A percentile compares a stretch with the other conserved stretches of the same genome.
Evolutionary conservation across 2,329 filamentous ascomycete species (phyloP).

Genomic region (Trichoderma cornu-damae): DNA sequence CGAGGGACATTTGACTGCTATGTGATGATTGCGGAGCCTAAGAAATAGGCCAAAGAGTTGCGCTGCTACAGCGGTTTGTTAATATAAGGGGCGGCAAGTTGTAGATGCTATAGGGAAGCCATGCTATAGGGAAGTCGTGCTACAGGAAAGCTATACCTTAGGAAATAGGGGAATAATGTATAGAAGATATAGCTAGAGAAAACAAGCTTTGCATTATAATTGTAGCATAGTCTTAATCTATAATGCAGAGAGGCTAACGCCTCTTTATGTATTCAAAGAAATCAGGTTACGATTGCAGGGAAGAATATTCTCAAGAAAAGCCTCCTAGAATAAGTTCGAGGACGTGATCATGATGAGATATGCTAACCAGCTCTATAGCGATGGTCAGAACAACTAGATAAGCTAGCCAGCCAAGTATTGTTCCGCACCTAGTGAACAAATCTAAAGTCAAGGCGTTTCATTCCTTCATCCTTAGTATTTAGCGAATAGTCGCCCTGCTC

Average conservation of each 20-base stretch:
- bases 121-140: too few relatives aligned
- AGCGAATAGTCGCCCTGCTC: constrained; percentile 31
- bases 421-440: constrained; percentile 36
- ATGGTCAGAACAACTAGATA: too few relatives aligned
- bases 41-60: constrained; percentile 81
- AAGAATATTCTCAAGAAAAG: constrained; percentile 3
- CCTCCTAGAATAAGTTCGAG: background rate
- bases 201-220: too few relatives aligned
- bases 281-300: too few relatives aligned
- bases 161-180: too few relatives aligned
- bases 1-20: constrained; percentile 98
- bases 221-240: too few relatives aligned
- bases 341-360: background rate
- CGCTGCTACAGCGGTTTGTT: constrained; percentile 72
- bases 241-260: too few relatives aligned
- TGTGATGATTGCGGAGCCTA: constrained; percentile 97
- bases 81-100: constrained; percentile 50
- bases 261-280: too few relatives aligned
- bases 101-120: too few relatives aligned
- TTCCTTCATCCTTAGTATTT: constrained; percentile 41
- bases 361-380: too few relatives aligned
- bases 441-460: constrained; percentile 40
- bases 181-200: too few relatives aligned
- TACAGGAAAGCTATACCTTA: too few relatives aligned
- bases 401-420: background rate